Percentiles rank a stretch among this genome's conserved stretches.
phyloP scores from a whole-genome alignment of 2,329 filamentous ascomycete genomes.

The Aaosphaeria arxii region DNA sequence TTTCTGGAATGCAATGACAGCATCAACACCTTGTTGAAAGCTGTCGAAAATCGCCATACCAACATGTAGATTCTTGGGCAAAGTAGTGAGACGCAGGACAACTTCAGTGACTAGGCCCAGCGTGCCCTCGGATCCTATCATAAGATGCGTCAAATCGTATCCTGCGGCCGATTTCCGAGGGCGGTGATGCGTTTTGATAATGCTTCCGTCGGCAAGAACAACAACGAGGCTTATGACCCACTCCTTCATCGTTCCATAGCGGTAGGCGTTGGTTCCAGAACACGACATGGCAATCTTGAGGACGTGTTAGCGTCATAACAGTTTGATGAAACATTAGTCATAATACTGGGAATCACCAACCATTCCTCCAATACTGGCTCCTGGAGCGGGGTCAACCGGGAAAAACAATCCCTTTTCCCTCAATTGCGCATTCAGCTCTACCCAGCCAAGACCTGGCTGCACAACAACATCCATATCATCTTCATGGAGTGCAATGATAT shows the following conservation, averaged over 20 bases:
- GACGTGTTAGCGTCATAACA: neutral
- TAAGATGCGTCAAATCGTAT: slow-evolving; percentile 83
- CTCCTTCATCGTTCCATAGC: slow-evolving; percentile 90
- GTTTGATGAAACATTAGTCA: neutral
- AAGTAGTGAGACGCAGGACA: slow-evolving; percentile 75
- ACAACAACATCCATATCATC: slow-evolving; percentile 58
- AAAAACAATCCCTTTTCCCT: slow-evolving; percentile 71
- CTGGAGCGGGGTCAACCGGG: slow-evolving; percentile 86
- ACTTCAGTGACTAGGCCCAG: slow-evolving; percentile 89
- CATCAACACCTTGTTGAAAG: slow-evolving; percentile 69
- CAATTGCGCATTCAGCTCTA: slow-evolving; percentile 73
- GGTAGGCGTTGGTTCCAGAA: slow-evolving; percentile 81
- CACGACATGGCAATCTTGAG: slow-evolving; percentile 57
- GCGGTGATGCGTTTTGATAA: slow-evolving; percentile 82
- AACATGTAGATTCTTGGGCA: slow-evolving; percentile 73
- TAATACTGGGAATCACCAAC: slow-evolving; percentile 46
- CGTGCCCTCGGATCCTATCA: slow-evolving; percentile 89
- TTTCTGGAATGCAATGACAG: slow-evolving; percentile 72
- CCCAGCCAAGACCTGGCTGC: slow-evolving; percentile 72
- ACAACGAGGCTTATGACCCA: slow-evolving; percentile 85
- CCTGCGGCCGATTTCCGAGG: slow-evolving; percentile 87
- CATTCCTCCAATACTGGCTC: slow-evolving; percentile 88
- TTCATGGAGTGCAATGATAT: slow-evolving; percentile 70
- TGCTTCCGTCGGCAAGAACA: slow-evolving; percentile 81
- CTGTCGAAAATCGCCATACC: slow-evolving; percentile 64